Evolutionary conservation across 2,329 filamentous ascomycete genomes (phyloP).

Genomic region (Cryphonectria japonica): DNA sequence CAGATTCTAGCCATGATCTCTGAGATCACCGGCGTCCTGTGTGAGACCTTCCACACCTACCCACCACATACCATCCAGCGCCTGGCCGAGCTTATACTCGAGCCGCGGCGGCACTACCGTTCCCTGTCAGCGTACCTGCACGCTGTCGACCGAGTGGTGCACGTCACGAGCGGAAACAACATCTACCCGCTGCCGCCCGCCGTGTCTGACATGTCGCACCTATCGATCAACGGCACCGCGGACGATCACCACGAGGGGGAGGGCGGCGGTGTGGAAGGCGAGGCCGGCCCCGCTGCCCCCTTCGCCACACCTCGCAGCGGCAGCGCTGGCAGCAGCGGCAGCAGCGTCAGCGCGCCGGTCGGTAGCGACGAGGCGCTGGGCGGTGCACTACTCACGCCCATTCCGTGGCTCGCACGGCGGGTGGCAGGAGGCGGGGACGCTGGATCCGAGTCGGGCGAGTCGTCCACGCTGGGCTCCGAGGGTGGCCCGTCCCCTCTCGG

Average conservation of each 20-base stretch:
- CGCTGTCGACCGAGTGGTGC: slow-evolving; percentile 87
- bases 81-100: slow-evolving; percentile 81
- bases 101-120: slow-evolving; percentile 78
- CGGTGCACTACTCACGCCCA: slow-evolving; percentile 89
- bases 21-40: slow-evolving; percentile 65
- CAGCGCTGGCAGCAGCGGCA: slow-evolving; percentile 38
- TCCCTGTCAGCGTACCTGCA: slow-evolving; percentile 84
- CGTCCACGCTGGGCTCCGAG: slow-evolving; percentile 24
- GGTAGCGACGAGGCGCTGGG: slow-evolving; percentile 89
- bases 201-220: slow-evolving; percentile 59
- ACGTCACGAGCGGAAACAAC: slow-evolving; percentile 80
- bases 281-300: slow-evolving; percentile 14
- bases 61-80: slow-evolving; percentile 94
- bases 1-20: slow-evolving; percentile 66
- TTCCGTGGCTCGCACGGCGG: slow-evolving; percentile 75
- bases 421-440: slow-evolving; percentile 35
- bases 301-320: slow-evolving; percentile 47
- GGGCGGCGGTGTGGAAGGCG: slow-evolving; percentile 38
- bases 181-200: slow-evolving; percentile 81
- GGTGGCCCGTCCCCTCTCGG: slow-evolving; percentile 24
- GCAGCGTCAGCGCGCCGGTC: slow-evolving; percentile 39
- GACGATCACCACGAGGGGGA: slow-evolving; percentile 41
- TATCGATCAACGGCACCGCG: slow-evolving; percentile 65
- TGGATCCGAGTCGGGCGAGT: slow-evolving; percentile 25
- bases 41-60: slow-evolving; percentile 67